Base-by-base conservation (phyloP, 2,329 filamentous ascomycete species). In the Xylaria hypoxylon region DNA sequence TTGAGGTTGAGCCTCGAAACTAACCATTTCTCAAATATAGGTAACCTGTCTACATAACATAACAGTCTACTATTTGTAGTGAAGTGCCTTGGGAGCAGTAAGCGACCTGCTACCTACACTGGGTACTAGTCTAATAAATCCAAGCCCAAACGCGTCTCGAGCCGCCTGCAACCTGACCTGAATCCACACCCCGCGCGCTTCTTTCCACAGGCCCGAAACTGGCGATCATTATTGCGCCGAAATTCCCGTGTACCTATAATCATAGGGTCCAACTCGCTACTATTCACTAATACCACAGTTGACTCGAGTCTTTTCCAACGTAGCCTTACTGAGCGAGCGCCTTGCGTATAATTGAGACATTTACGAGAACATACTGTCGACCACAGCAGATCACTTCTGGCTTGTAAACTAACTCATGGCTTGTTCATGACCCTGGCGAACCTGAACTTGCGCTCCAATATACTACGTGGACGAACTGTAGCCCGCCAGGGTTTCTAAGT, bases 161-260 rank as follows among this genome's bases (percentile, higher is more conserved):
- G 58, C 66, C 62, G 66, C 62, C 66, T 68, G 62, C 59, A 65
- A 62, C 67, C 50, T 48, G 40, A 65, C 59, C 58, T 52, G 3
- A 61, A 59, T n/a, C 53, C 31, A 68, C 65, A 68, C 51, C 44
- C 58, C 48, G 53, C 50, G 65, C 66, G 67, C 71, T 72, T 72
- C 70, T 53, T 69, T 61, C 66, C 45, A 65, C 65, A 70, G 70
- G 71, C 70, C 72, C 77, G 77, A 79, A 79, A 79, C 78, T 73
- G 77, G 75, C 76, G 77, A 80, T 79, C 79, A 78, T 70, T 75
- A 77, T 72, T 72, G 73, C 75, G 73, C 74, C 78, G 77, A 80
- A 79, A 79, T 77, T 71, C 60, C 64, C 65, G 69, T 67, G 62
- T 71, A 67, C 70, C 66, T 66, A 69, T 61, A 68, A 64, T 22